phyloP scores from a whole-genome alignment of 495 filamentous ascomycete genomes.

The Aspergillus panamensis region DNA sequence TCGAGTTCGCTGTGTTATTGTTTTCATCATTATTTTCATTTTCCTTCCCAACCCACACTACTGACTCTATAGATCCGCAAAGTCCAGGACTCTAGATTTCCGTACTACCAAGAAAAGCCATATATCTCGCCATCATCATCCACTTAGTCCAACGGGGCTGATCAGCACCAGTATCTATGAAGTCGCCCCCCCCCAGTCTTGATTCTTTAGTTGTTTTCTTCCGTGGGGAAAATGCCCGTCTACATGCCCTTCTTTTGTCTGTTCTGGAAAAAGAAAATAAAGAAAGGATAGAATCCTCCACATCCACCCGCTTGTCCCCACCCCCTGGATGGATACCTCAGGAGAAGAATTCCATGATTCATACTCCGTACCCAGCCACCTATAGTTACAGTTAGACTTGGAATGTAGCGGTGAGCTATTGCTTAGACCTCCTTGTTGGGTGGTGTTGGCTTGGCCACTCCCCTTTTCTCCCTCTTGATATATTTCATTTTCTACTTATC shows the following conservation, averaged over 20 bases:
- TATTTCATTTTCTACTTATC: no score
- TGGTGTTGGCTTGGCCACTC: no score
- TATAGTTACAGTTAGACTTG: background rate
- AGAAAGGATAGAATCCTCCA: background rate
- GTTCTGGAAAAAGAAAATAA: constrained; percentile 2
- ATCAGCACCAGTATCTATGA: background rate
- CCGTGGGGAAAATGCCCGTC: constrained; percentile 1
- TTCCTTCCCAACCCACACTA: background rate
- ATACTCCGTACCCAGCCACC: background rate
- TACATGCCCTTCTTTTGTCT: background rate
- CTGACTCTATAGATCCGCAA: background rate
- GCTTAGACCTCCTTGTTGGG: no score
- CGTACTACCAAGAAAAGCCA: background rate
- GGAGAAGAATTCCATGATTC: no score
- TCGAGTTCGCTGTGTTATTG: background rate
- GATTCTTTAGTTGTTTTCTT: background rate
- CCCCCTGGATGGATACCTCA: no score
- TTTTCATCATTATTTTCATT: background rate
- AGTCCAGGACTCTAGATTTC: background rate
- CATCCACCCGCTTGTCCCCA: background rate
- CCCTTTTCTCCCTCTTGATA: no score
- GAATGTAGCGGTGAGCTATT: background rate
- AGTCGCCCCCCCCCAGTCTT: background rate
- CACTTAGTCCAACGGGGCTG: background rate
- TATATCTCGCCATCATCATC: no score